These are phyloP conservation scores for Crithidia sp. DNA, from an alignment of 208 protist genomes.

Conservation along the genomic window DNA sequence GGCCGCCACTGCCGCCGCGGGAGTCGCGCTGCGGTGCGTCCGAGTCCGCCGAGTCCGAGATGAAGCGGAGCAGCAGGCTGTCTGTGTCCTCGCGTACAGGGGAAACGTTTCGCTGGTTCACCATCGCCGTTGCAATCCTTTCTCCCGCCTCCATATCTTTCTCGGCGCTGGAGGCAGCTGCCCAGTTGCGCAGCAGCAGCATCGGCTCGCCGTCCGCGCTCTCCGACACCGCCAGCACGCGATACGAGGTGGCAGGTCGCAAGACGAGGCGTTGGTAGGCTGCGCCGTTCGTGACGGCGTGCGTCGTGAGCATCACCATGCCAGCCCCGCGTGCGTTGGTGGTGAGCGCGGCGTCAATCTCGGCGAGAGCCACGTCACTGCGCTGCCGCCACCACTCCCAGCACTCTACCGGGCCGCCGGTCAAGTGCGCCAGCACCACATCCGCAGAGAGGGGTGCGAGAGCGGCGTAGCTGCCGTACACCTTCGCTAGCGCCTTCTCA, in stretches of 20 bases:
- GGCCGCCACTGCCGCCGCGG: not conserved
- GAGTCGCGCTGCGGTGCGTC: not conserved
- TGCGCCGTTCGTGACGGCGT: not conserved
- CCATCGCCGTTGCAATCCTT: not conserved
- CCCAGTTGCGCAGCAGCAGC: conserved; percentile 60
- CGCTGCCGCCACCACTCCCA: conserved; percentile 64
- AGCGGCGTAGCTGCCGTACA: conserved; percentile 54
- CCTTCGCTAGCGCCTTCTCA: conserved; percentile 86
- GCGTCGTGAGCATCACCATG: conserved; percentile 55
- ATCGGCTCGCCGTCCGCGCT: conserved; percentile 40
- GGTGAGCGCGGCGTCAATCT: conserved; percentile 60
- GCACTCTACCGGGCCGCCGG: conserved; percentile 68
- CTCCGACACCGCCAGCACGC: conserved; percentile 55
- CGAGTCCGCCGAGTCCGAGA: not conserved
- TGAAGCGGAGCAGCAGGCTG: not conserved
- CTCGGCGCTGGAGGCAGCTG: not conserved
- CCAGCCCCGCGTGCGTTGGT: conserved; percentile 53
- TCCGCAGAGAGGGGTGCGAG: conserved; percentile 33
- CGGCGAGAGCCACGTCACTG: conserved; percentile 38
- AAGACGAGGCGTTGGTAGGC: conserved; percentile 34
- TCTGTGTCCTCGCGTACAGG: conserved; percentile 7
- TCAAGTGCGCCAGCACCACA: conserved; percentile 48
- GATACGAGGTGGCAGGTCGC: conserved; percentile 49
- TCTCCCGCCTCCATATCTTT: not conserved
- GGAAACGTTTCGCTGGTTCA: not conserved